phyloP scores from a whole-genome alignment of 169 alveolate species.

The Theileria equi region DNA sequence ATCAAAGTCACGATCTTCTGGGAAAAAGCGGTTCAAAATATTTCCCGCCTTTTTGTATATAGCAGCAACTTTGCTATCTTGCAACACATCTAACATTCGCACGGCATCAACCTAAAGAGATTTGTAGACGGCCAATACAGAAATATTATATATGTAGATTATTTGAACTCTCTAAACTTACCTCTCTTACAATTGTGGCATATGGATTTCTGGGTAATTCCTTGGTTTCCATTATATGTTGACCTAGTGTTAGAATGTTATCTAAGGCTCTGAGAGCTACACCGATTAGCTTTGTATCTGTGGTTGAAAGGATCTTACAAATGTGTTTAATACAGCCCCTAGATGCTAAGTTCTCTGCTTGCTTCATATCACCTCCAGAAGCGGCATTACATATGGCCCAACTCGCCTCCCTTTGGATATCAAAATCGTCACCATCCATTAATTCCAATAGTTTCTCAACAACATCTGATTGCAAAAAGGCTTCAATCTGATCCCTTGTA shows the following conservation, averaged over 20 bases:
- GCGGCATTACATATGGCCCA: constrained; percentile 97
- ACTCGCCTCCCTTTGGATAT: constrained; percentile 95
- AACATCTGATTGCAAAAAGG: constrained; percentile 79
- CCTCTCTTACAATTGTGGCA: constrained; percentile 78
- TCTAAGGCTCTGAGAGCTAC: constrained; percentile 90
- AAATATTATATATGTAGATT: not conserved
- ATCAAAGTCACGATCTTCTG: constrained; percentile 66
- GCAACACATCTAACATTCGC: constrained; percentile 68
- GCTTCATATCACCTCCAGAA: constrained; percentile 84
- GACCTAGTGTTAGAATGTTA: constrained; percentile 88
- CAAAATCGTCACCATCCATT: constrained; percentile 87
- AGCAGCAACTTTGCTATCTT: constrained; percentile 71
- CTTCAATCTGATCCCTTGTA: constrained; percentile 86
- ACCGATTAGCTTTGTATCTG: constrained; percentile 89
- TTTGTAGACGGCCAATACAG: not conserved
- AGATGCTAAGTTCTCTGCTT: constrained; percentile 86
- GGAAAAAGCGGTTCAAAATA: constrained; percentile 70
- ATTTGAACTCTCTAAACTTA: not conserved
- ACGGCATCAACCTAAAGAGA: constrained; percentile 64
- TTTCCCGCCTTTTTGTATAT: constrained; percentile 72
- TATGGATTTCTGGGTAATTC: constrained; percentile 81
- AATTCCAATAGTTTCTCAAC: constrained; percentile 82
- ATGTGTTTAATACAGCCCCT: constrained; percentile 89
- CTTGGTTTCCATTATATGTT: constrained; percentile 72
- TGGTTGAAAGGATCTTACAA: constrained; percentile 80